Conservation (phyloP, 768 basidiomycete species). For the Phanerochaete carnosa region DNA sequence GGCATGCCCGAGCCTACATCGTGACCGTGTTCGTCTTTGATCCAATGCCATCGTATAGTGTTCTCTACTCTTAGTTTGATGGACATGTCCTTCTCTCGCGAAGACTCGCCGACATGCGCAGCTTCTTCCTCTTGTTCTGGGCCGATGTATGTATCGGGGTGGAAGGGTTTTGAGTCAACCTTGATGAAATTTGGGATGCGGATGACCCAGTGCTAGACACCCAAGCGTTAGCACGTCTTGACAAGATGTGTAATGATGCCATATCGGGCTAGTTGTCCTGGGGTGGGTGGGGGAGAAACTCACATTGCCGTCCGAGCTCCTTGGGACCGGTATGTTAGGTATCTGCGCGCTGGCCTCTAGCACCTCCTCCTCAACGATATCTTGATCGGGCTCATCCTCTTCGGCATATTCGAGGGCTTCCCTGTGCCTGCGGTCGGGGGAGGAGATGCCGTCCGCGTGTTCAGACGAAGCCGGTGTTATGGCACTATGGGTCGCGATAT, state of each 20-base stretch:
- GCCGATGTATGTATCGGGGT: constrained; percentile 79
- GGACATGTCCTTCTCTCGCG: constrained; percentile 77
- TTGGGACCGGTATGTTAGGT: constrained; percentile 84
- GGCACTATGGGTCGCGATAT: constrained; percentile 16
- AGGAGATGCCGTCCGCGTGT: constrained; percentile 52
- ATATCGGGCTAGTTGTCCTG: not conserved
- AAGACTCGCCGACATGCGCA: constrained; percentile 49
- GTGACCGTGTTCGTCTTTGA: constrained; percentile 65
- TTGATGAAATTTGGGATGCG: constrained; percentile 93
- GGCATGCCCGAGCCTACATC: constrained; percentile 55
- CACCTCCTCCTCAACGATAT: constrained; percentile 52
- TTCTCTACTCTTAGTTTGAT: constrained; percentile 91
- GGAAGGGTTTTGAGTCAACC: constrained; percentile 86
- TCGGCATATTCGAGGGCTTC: constrained; percentile 72
- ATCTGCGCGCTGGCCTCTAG: constrained; percentile 71
- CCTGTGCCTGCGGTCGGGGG: constrained; percentile 52
- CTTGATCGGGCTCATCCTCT: constrained; percentile 64
- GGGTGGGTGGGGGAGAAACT: constrained; percentile 24
- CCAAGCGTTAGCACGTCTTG: not conserved
- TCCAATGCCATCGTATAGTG: constrained; percentile 95
- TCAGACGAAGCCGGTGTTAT: constrained; percentile 25
- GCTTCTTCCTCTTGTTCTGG: constrained; percentile 79
- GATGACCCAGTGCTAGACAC: constrained; percentile 78
- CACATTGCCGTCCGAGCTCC: constrained; percentile 80
- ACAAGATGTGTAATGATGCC: constrained; percentile 4